Evolutionary conservation across 805 yeast genomes (phyloP).

Genomic region (Debaryomyces castellii): DNA sequence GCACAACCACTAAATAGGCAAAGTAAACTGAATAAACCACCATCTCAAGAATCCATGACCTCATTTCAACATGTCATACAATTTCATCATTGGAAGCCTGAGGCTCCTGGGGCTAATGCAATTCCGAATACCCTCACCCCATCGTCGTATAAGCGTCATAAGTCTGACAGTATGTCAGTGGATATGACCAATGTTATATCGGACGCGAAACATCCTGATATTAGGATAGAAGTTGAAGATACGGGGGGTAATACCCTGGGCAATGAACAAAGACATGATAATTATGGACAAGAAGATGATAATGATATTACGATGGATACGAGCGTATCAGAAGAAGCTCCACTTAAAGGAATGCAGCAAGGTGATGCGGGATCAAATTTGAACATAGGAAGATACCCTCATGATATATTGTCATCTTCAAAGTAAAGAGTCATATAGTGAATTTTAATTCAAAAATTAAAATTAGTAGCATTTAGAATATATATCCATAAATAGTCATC

Average conservation of each 20-base stretch:
- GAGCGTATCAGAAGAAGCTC: constrained; percentile 4
- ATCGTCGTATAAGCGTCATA: constrained; percentile 36
- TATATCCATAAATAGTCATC: constrained; percentile 4
- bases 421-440: not conserved
- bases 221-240: constrained; percentile 1
- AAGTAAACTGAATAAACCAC: constrained; percentile 27
- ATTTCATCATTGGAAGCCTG: constrained; percentile 60
- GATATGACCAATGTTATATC: constrained; percentile 17
- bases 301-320: constrained; percentile 16
- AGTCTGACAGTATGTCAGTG: constrained; percentile 30
- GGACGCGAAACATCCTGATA: not conserved
- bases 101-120: constrained; percentile 5
- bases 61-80: constrained; percentile 52
- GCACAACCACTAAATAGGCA: constrained; percentile 41
- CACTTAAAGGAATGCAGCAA: not conserved
- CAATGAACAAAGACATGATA: constrained; percentile 3
- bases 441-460: not conserved
- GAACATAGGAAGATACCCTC: constrained; percentile 29
- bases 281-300: constrained; percentile 3
- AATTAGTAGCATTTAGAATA: not conserved
- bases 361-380: constrained; percentile 9
- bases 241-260: not conserved
- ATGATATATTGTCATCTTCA: constrained; percentile 23
- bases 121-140: not conserved
- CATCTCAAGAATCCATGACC: constrained; percentile 44